These are phyloP conservation scores for Pyricularia grisea DNA, from an alignment of 2,329 filamentous ascomycete species.

Conservation along the genomic window DNA sequence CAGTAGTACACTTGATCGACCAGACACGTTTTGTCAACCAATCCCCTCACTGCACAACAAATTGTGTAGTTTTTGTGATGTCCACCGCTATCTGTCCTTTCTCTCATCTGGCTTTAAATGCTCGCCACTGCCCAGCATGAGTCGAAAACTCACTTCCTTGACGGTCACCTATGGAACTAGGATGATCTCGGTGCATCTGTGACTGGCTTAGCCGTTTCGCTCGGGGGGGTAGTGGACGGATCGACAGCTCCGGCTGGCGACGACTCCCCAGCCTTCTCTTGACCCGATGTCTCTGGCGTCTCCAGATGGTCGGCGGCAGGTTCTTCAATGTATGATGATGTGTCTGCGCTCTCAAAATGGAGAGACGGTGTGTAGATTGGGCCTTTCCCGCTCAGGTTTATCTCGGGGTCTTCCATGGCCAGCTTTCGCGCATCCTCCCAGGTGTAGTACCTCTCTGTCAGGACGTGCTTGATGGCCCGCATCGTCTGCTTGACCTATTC, in stretches of 20 bases:
- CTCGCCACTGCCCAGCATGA: background rate
- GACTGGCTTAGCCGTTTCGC: constrained; percentile 1
- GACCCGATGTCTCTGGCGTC: background rate
- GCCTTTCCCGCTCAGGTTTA: constrained; percentile 45
- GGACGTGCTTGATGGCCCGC: constrained; percentile 69
- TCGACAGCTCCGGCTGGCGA: constrained; percentile 6
- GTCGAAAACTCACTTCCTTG: background rate
- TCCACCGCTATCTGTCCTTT: background rate
- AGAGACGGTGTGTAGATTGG: constrained; percentile 38
- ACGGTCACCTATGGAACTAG: background rate
- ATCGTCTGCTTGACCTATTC: constrained; percentile 66
- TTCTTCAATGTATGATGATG: background rate
- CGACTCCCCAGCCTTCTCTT: background rate
- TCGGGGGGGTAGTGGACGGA: constrained; percentile 10
- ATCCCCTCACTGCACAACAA: background rate
- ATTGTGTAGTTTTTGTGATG: background rate
- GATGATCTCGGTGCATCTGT: background rate
- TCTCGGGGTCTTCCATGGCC: constrained; percentile 56
- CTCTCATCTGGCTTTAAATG: background rate
- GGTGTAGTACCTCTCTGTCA: constrained; percentile 82
- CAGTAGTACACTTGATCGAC: background rate
- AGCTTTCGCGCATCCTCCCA: constrained; percentile 69
- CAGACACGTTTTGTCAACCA: background rate
- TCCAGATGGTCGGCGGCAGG: background rate
- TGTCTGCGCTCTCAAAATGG: constrained; percentile 16